Base-by-base conservation (phyloP, 2,329 filamentous ascomycete genomes). In the Colletotrichum sp. region DNA sequence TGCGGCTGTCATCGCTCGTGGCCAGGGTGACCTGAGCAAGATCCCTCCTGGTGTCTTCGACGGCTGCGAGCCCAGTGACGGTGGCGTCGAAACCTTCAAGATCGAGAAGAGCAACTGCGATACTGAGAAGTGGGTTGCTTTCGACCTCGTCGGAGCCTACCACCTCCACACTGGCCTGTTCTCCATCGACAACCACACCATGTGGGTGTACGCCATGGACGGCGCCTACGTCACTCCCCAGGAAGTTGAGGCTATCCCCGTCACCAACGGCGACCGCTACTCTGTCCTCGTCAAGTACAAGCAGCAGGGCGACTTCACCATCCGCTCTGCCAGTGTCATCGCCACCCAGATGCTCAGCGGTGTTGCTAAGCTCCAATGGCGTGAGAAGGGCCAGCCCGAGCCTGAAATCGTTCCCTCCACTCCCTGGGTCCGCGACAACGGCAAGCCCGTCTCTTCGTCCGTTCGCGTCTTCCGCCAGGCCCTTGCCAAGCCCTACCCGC, bases 171-270 rank as follows among this genome's bases (percentile, higher is more conserved):
- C 85, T 0, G 84, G 85, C 4, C 78, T 84, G 8, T 85, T 88
- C 77, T 88, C 89, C 34, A 89, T 91, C 65, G 90, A 92, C 79
- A 87, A 88, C 71, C 88, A 90, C 69, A 84, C 87, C 25, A 84
- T 91, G 82, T 90, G 86, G 84, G 84, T 92, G 6, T 90, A 90
- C 78, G 88, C 88, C 57, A 87, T 90, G 68, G 90, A 92, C 74
- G 90, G 88, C 4, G 82, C 87, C 11, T 91, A 90, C 80, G 88
- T 92, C 69, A 82, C 88, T 76, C 91, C 90, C 4, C 84, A 88
- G 68, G 84, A 84, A 6, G 77, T 78, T 3, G 70, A 78, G 32
- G 77, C 77, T 22, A 75, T 78, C 16, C 79, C 81, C 1, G 79
- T 92, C 6, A 83, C 84, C 77, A 91, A 89, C 75, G 90, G 90